Evolutionary conservation across 257 asterid species (phyloP), one percentile per base, ranked within the genome.

Genomic region (Fraxinus anomala): DNA sequence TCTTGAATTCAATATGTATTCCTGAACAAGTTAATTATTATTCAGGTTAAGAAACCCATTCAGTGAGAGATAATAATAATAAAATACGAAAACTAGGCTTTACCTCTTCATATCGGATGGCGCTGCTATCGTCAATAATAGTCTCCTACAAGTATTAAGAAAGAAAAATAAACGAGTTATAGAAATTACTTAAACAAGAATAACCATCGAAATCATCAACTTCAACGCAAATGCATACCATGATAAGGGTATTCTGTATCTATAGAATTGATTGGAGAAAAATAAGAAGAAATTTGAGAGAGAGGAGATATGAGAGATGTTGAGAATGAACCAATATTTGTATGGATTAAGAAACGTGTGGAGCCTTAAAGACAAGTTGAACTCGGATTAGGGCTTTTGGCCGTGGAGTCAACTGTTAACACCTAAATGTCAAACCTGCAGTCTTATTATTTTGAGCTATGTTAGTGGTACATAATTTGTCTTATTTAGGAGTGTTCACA

Each of bases 71-170:
- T 36, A 17, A 9, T 28, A 16, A 23, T 3, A 24, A 51, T 6
- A 26, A 13, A 1, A 12, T n/a, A 28, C 37, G 26, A 19, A 1
- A 30, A 5, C 12, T 2, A 3, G 31, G 34, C 16, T 51, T 76
- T 78, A 89, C 97, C 88, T 92, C 96, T 77, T 90, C 91, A 67
- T 88, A 92, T 73, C 69, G 80, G 39, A 87, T 26, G 28, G 28
- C 70, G 68, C 72, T 72, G 74, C 23, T 81, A 26, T 17, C 77
- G 79, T 74, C 86, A 68, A 16, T 3, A 24, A 2, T 79, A 51
- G 47, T 40, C 14, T 40, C 47, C 47, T 40, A 11, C 16, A 11
- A 40, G 14, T 40, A 10, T 40, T 40, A 40, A 40, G 1, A 68
- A 8, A 40, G 47, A 40, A 40, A 40, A 10, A 40, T 16, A 8